Evolutionary conservation across 306 rosid species (phyloP).

Genomic region (Astragalus glycyphyllos): DNA sequence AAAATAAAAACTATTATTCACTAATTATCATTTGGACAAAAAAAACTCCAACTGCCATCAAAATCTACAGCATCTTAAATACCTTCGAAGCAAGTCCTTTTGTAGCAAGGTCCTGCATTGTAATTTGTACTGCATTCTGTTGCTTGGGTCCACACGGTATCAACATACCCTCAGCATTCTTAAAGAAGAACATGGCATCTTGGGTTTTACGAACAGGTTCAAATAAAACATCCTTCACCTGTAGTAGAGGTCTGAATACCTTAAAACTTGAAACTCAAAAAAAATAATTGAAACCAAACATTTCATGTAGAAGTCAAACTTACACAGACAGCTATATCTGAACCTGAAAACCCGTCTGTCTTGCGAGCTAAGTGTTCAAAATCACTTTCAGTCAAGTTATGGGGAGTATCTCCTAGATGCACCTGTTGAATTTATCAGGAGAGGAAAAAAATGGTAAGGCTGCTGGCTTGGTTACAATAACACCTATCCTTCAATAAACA

Average conservation of each 20-base stretch:
- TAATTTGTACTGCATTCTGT: constrained; percentile 66
- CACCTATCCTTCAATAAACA: constrained; percentile 19
- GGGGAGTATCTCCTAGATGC: constrained; percentile 98
- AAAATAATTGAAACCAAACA: constrained; percentile 22
- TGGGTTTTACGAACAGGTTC: constrained; percentile 99
- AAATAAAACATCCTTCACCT: constrained; percentile 98
- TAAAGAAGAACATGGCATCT: constrained; percentile 94
- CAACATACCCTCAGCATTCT: constrained; percentile 70
- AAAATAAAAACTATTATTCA: constrained; percentile 11
- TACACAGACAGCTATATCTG: constrained; percentile 97
- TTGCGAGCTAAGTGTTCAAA: constrained; percentile 80
- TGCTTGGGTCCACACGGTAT: constrained; percentile 97
- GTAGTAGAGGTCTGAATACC: constrained; percentile 30
- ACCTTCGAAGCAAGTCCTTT: constrained; percentile 91
- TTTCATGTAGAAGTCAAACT: constrained; percentile 48
- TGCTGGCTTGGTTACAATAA: constrained; percentile 28
- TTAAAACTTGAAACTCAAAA: constrained; percentile 15
- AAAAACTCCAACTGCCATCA: constrained; percentile 2
- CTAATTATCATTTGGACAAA: not conserved
- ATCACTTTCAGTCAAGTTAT: constrained; percentile 84
- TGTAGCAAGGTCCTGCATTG: constrained; percentile 89
- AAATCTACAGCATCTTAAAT: constrained; percentile 40
- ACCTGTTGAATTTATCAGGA: constrained; percentile 65
- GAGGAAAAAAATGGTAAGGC: constrained; percentile 34
- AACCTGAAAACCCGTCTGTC: constrained; percentile 97